These are phyloP conservation scores for Gastrolobium bilobum DNA, from an alignment of 306 rosid species.

Conservation along the genomic window DNA sequence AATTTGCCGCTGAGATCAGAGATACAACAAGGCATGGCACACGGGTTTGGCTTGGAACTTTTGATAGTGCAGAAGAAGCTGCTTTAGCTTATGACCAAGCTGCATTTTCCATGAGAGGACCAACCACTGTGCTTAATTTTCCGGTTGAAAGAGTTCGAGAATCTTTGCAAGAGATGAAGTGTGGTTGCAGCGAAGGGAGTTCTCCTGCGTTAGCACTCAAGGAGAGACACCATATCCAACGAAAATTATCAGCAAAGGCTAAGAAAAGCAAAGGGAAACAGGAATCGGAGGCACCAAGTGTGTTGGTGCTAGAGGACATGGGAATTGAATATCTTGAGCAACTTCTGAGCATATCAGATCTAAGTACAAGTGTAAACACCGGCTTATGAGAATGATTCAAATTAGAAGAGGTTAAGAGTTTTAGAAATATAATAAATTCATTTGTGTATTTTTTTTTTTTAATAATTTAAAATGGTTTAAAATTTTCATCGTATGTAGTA, in stretches of 20 bases:
- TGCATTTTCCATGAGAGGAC: constrained; percentile 59
- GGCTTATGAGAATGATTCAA: too few species aligned
- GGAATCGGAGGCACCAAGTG: constrained; percentile 6
- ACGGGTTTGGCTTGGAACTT: constrained; percentile 83
- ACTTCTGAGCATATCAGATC: constrained; percentile 42
- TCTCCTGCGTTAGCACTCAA: constrained; percentile 70
- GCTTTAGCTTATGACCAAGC: constrained; percentile 85
- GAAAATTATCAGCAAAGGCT: constrained; percentile 29
- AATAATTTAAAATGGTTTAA: too few species aligned
- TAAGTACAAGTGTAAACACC: too few species aligned
- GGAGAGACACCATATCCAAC: constrained; percentile 8
- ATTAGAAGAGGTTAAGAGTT: too few species aligned
- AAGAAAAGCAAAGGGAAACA: constrained; percentile 15
- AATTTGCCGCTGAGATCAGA: constrained; percentile 77
- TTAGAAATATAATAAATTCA: too few species aligned
- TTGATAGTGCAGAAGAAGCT: constrained; percentile 71
- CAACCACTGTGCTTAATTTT: constrained; percentile 53
- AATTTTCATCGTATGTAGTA: too few species aligned
- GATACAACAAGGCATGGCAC: constrained; percentile 70
- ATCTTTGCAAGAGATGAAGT: constrained; percentile 36
- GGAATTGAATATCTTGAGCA: constrained; percentile 67
- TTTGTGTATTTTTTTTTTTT: too few species aligned
- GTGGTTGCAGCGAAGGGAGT: constrained; percentile 42
- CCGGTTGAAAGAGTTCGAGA: constrained; percentile 9
- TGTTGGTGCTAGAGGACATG: constrained; percentile 57